Evolutionary conservation across 192 early-diverging fungal genomes (phyloP), one percentile per base, ranked within the genome.

Genomic region (Gaertneriomyces sp.): DNA sequence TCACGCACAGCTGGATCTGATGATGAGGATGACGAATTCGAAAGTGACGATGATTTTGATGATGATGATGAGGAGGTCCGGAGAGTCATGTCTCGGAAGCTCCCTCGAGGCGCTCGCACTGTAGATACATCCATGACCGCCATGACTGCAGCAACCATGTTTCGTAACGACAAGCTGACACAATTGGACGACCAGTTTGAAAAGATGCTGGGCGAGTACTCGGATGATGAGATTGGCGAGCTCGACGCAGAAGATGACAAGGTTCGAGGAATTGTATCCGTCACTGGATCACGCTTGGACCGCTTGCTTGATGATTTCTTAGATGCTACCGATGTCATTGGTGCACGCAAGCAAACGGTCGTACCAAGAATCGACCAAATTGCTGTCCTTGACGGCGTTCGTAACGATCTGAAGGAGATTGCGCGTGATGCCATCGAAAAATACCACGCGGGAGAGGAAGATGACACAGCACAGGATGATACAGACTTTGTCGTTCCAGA

Each of bases 131-230:
- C 79, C 16, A 87, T 90, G 39, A 95, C 95, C 8, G 65, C 51
- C 17, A 93, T 97, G 91, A 88, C 93, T 1, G 94, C 94, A 14
- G 93, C 93, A 6, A 87, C 89, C 46, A 90, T 97, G 91, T 90
- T 87, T 77, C 88, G 96, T 73, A 97, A 94, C 71, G 87, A 88
- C 46, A 87, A 94, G 63, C 78, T 99, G 19, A 90, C 89, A 6
- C 79, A 93, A 16, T 75, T 98, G 51, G 96, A 98, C 82, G 93
- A 96, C 64, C 89, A 88, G 64, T 98, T 95, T 77, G 96, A 98
- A 68, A 76, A 87, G 72, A 74, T 93, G 33, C 59, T 79, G 39
- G 68, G 67, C 47, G 69, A 58, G 66, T 80, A 79, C 69, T 74
- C 72, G 39, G 79, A 82, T 63, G 73, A 74, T 42, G 74, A 84